Evolutionary conservation across 179 eudicot genomes (phyloP).

Genomic region (Dionaea muscipula): DNA sequence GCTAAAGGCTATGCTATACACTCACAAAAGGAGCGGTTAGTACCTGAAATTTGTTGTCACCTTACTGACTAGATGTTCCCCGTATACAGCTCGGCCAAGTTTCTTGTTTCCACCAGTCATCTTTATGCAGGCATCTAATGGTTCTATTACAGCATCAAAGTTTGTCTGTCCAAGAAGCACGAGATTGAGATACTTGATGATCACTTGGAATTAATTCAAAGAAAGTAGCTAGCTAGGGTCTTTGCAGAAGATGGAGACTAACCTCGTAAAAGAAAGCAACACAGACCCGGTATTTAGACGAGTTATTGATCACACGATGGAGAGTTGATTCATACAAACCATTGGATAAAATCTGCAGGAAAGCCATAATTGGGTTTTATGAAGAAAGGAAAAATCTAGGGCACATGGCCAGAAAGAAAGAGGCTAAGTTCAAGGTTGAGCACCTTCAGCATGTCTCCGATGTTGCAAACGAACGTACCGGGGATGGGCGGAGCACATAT

Average conservation of each 20-base stretch:
- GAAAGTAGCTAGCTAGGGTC: background rate
- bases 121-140: conserved; percentile 55
- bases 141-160: conserved; percentile 72
- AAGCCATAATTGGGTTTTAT: background rate
- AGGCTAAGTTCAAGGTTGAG: conserved; percentile 1
- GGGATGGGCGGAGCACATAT: conserved; percentile 86
- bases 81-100: conserved; percentile 67
- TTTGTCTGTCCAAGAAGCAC: conserved; percentile 46
- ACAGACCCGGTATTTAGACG: conserved; percentile 56
- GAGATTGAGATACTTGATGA: background rate
- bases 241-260: conserved; percentile 4
- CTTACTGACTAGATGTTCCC: conserved; percentile 71
- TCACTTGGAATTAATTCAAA: background rate
- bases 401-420: background rate
- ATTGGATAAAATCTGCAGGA: conserved; percentile 66
- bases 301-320: conserved; percentile 66
- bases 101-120: conserved; percentile 50
- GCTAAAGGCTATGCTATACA: too few relatives aligned
- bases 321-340: conserved; percentile 86
- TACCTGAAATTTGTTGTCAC: conserved; percentile 60
- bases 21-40: too few relatives aligned
- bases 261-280: conserved; percentile 96
- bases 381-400: background rate
- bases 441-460: conserved; percentile 93
- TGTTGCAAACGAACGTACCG: conserved; percentile 89